Conservation (phyloP, 2,329 filamentous ascomycete species). For the Botrytis cinerea region DNA sequence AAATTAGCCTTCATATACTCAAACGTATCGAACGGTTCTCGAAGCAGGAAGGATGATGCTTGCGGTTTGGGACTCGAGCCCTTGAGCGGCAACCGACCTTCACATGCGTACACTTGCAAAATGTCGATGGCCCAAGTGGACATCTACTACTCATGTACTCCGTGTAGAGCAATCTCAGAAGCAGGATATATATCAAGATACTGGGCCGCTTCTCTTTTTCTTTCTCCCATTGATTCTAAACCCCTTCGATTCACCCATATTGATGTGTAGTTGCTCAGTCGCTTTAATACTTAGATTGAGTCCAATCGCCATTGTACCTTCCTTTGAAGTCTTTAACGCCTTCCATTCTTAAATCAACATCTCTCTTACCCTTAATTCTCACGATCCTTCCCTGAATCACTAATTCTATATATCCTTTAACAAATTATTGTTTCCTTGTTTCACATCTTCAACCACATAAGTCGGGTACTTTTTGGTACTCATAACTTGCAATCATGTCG, state of each 20-base stretch:
- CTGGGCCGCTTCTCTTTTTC: not conserved
- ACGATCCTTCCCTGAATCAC: not conserved
- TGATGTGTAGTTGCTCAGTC: not conserved
- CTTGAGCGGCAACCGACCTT: not conserved
- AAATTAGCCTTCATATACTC: not conserved
- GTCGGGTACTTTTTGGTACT: not conserved
- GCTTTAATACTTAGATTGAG: not conserved
- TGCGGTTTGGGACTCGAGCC: not conserved
- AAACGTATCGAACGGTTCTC: not conserved
- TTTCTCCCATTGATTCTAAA: not conserved
- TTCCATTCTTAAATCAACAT: not conserved
- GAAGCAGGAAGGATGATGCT: not conserved
- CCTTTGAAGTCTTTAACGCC: not conserved
- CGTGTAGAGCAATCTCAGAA: not conserved
- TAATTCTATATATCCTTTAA: not conserved
- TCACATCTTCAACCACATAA: not conserved
- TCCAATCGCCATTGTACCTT: not conserved
- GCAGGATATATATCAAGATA: not conserved
- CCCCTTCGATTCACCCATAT: too few relatives aligned
- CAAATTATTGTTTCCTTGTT: not conserved
- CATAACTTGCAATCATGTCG: slow-evolving; percentile 10
- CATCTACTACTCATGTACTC: not conserved
- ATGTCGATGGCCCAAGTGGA: not conserved
- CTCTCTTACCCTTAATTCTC: not conserved
- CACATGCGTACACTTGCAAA: not conserved